Base-by-base conservation (phyloP, 805 yeast species). In the Ogataea henricii region DNA sequence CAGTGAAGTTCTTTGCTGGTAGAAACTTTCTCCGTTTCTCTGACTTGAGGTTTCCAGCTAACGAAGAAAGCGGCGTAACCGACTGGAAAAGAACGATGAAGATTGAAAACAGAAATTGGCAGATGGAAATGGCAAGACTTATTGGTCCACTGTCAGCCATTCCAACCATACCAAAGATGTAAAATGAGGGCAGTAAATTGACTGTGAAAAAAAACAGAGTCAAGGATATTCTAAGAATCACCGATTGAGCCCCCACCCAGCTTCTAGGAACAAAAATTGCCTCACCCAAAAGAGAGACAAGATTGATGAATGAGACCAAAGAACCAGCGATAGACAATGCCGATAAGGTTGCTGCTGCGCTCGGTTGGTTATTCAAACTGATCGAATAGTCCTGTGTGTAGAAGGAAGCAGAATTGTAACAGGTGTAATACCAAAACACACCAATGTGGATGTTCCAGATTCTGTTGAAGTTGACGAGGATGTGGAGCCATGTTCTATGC, bases 371-470 rank as follows among this genome's bases (percentile, higher is more conserved):
- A 57, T 86, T 77, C 39, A 72, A 54, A 6, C 71, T 60, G 33
- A 78, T 81, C 43, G 70, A 69, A 59, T 85, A 86, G 45, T 78
- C 68, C 32, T 68, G 67, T 0, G 89, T 83, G 63, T 85, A 87
- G 23, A 88, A 68, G 0, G 87, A 76, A 1, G 87, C 83, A 0
- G 90, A 72, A 61, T 88, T 86, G 61, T 77, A 78, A 37, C 83
- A 63, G 0, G 90, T 85, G 60, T 82, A 88, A 48, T 81, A 79
- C 96, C 96, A 88, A 63, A 85, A 88, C 27, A 82, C 70, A 1
- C 88, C 73, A 33, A 82, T 70, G 60, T 88, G 96, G 42, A 87
- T 78, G 45, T 85, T 82, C 91, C 92, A 86, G 45, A 86, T 80
- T 47, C 96, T 70, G 64, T 84, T 85, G 66, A 88, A 88, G 62